phyloP scores from a whole-genome alignment of 345 rosid genomes.

The Salix arbutifolia region DNA sequence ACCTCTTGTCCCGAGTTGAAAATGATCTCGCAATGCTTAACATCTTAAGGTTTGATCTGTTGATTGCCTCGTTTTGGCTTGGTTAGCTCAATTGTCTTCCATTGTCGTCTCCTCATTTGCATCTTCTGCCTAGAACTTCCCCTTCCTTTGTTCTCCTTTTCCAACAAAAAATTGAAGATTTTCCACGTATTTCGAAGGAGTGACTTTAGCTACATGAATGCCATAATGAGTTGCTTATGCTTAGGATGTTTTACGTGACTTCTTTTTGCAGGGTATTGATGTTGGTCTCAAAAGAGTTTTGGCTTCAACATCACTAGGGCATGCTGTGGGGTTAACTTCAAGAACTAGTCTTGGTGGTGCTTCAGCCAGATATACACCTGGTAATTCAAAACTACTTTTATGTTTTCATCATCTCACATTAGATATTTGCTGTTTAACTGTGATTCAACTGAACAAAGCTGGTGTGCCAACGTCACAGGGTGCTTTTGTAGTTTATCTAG shows the following conservation, averaged over 20 bases:
- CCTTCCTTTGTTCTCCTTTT: too few relatives aligned
- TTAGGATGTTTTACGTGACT: constrained; percentile 2
- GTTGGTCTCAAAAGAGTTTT: constrained; percentile 35
- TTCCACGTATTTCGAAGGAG: too few relatives aligned
- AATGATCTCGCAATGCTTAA: too few relatives aligned
- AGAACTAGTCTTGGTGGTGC: constrained; percentile 17
- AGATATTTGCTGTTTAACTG: too few relatives aligned
- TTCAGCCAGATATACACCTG: constrained; percentile 26
- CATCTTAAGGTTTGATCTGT: too few relatives aligned
- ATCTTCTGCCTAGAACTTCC: too few relatives aligned
- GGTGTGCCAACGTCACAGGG: too few relatives aligned
- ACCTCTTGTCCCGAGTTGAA: neutral
- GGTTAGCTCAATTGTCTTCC: too few relatives aligned
- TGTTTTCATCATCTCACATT: neutral
- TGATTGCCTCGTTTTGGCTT: too few relatives aligned
- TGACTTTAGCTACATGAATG: too few relatives aligned
- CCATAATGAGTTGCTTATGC: neutral
- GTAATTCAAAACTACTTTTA: constrained; percentile 19
- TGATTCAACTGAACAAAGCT: too few relatives aligned
- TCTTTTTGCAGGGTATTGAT: constrained; percentile 41
- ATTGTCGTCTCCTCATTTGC: neutral
- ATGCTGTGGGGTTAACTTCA: constrained; percentile 25
- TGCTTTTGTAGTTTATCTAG: neutral
- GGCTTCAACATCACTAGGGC: constrained; percentile 25
- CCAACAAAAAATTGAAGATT: too few relatives aligned